These are phyloP conservation scores for Sugiyamaella paludigena DNA, from an alignment of 1,139 yeast species.

Conservation along the genomic window DNA sequence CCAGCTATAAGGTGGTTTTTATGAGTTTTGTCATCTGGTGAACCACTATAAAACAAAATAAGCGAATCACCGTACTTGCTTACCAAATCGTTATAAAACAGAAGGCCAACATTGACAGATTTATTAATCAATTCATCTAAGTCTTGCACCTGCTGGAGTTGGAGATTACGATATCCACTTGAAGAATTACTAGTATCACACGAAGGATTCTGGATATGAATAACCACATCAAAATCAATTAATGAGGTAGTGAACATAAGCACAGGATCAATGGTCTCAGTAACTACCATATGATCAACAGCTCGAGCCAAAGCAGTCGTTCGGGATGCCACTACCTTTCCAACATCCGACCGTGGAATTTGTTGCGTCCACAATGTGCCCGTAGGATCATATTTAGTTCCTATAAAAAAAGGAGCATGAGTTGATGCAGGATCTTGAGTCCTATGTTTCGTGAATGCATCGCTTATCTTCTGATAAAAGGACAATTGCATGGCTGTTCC, in stretches of 20 bases:
- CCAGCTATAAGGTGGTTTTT: slow-evolving; percentile 61
- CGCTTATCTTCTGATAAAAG: slow-evolving; percentile 59
- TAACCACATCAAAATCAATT: slow-evolving; percentile 77
- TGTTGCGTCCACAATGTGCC: slow-evolving; percentile 81
- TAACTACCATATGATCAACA: slow-evolving; percentile 54
- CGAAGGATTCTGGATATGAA: slow-evolving; percentile 51
- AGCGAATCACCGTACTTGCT: slow-evolving; percentile 46
- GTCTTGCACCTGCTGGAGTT: slow-evolving; percentile 49
- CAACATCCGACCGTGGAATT: slow-evolving; percentile 55
- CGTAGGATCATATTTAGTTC: slow-evolving; percentile 74
- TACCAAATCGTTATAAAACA: slow-evolving; percentile 34
- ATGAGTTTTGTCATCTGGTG: slow-evolving; percentile 20
- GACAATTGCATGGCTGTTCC: slow-evolving; percentile 65
- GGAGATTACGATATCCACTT: slow-evolving; percentile 15
- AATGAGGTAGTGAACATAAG: slow-evolving; percentile 73
- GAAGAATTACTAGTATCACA: slow-evolving; percentile 28
- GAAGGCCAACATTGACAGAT: slow-evolving; percentile 27
- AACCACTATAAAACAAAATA: slow-evolving; percentile 53
- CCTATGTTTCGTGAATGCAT: slow-evolving; percentile 64
- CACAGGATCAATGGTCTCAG: slow-evolving; percentile 44
- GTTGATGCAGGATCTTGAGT: slow-evolving; percentile 74
- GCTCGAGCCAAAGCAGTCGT: slow-evolving; percentile 83
- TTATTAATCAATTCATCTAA: slow-evolving; percentile 38
- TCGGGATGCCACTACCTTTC: slow-evolving; percentile 66
- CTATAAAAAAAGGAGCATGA: slow-evolving; percentile 77